Evolutionary conservation across 1,284 basidiomycete genomes (phyloP), one percentile per base, ranked within the genome.

Genomic region (Rhizoctonia solani): DNA sequence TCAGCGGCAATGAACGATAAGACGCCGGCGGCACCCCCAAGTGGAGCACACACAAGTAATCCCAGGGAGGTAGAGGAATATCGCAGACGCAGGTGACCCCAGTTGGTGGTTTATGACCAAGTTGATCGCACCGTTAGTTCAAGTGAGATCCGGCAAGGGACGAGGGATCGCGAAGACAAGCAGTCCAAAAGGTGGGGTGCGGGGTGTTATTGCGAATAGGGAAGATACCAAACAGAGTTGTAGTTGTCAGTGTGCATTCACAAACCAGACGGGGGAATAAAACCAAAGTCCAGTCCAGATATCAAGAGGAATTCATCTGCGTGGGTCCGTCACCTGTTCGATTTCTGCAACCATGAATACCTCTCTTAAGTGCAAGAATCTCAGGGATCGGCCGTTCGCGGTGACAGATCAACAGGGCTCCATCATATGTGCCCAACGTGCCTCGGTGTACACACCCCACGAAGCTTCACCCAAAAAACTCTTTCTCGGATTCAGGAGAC

Each of bases 101-200:
- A n/a, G 58, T 46, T 19, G 9, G 58, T 34, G 44, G 58, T 61
- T 61, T 61, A 61, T 61, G 58, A 61, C 58, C 58, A 61, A 42
- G 56, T 49, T 58, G 58, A 61, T 61, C 25, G 16, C 55, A 44
- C 49, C 23, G 27, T 52, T 23, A 25, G 37, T 27, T 11, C 44
- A 46, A 19, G 44, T 19, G 44, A 46, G 44, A 46, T 46, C 44
- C 44, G 44, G 21, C 44, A 46, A 46, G 44, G 44, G 58, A 46
- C 29, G 8, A 29, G 3, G 58, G 44, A 61, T 50, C 58, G 58
- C 58, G 58, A 58, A 58, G 55, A 39, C 39, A 37, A 46, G 58
- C 46, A 39, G 46, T 61, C 30, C 27, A 23, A 23, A 23, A 41
- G 55, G 32, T 42, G 55, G 34, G 44, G 58, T 49, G 58, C 44